phyloP scores from a whole-genome alignment of 2,329 filamentous ascomycete species.

The Trichophyton equinum region DNA sequence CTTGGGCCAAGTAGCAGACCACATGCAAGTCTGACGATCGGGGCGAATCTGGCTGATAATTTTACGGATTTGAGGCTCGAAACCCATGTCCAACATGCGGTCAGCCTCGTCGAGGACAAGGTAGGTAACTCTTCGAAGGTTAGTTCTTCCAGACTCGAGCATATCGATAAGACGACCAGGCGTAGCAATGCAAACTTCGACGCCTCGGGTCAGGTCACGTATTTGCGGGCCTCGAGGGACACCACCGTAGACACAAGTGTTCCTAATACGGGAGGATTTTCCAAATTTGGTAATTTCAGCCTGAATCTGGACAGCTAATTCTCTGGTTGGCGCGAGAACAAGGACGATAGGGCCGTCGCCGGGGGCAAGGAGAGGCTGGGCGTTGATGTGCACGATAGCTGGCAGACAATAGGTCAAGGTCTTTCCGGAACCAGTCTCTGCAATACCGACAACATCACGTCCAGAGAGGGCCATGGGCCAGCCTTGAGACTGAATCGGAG shows the following conservation, averaged over 20 bases:
- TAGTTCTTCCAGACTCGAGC: constrained; percentile 95
- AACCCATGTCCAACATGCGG: constrained; percentile 99
- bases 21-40: constrained; percentile 98
- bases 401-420: constrained; percentile 96
- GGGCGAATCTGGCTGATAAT: constrained; percentile 96
- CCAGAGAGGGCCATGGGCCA: constrained; percentile 99
- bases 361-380: constrained; percentile 85
- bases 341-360: constrained; percentile 95
- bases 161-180: constrained; percentile 97
- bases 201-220: constrained; percentile 82
- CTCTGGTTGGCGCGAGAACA: constrained; percentile 89
- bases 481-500: constrained; percentile 92
- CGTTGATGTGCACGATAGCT: constrained; percentile 98
- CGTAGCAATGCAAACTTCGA: constrained; percentile 97
- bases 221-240: constrained; percentile 97
- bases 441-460: constrained; percentile 96
- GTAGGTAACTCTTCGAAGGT: constrained; percentile 94
- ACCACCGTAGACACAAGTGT: constrained; percentile 98
- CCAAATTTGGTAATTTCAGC: constrained; percentile 98
- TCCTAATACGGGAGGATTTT: constrained; percentile 92
- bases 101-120: constrained; percentile 97
- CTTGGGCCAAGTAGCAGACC: constrained; percentile 98
- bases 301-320: constrained; percentile 96
- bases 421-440: constrained; percentile 98
- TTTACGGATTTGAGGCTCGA: constrained; percentile 98